Base-by-base conservation (phyloP, 2,329 filamentous ascomycete genomes). In the Lachnellula hyalina region DNA sequence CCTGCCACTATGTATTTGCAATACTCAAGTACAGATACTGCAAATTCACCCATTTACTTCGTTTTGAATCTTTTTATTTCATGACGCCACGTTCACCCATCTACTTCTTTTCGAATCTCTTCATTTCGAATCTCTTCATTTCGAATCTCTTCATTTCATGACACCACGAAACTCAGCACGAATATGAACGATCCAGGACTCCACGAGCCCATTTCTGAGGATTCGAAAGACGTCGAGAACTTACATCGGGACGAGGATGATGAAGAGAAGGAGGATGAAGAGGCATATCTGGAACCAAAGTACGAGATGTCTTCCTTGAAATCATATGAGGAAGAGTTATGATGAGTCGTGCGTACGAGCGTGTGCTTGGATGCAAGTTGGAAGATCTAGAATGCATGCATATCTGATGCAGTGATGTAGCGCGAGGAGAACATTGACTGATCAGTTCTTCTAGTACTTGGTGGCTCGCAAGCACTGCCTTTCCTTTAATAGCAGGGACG, bases 401-500 rank as follows among this genome's bases (percentile, higher is more conserved):
- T n/a, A 42, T 3, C 4, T 11, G 17, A 3, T 36, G 28, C 35
- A 1, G 17, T n/a, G 15, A 32, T 28, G 15, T 17, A 28, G 17
- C 9, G 12, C 2, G 7, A 25, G 25, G 7, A 25, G 25, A 25
- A 25, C 15, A 4, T 25, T 23, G 17, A 40, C 41, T 46, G 36
- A 46, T 25, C 4, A n/a, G 14, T 9, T 47, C 14, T 46, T 48
- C 15, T 23, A 64, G 63, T 55, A 56, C 64, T 40, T 85, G 81
- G 81, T 86, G 82, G 82, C 79, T 85, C 64, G 77, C 81, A 25
- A 82, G 81, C 2, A 81, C 82, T 1, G 82, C 80, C 9, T 85
- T 92, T 59, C 89, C 88, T 34, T 83, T 96, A 67, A 79, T 94
- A 11, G 90, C 91, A 2, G 91, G 90, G 35, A 90, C 91, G 0